Conservation (phyloP, 2,329 filamentous ascomycete genomes). For the Diaporthe sp. region DNA sequence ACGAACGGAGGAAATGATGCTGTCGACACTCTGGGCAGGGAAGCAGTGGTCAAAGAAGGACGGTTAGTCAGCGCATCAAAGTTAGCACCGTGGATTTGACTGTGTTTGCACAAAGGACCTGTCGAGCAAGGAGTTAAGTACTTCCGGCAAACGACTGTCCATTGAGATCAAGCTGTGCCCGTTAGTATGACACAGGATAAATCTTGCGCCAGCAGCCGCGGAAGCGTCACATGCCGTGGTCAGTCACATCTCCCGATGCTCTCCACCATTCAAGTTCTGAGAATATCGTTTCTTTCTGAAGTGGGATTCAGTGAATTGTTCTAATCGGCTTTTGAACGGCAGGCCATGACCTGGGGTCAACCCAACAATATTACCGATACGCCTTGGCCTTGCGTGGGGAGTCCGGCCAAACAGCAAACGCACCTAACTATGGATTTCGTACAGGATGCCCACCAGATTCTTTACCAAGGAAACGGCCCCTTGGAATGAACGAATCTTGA, state of each 20-base stretch:
- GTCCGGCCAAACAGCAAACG: neutral
- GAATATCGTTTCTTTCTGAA: no score
- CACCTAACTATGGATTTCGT: neutral
- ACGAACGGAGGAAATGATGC: no score
- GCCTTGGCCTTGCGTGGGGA: no score
- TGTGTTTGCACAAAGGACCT: neutral
- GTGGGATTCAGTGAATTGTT: no score
- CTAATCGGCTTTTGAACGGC: no score
- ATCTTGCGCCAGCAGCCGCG: neutral
- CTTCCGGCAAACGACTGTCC: neutral
- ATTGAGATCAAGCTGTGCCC: neutral
- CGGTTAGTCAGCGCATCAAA: no score
- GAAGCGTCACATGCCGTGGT: neutral
- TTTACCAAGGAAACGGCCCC: neutral
- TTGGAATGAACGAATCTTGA: neutral
- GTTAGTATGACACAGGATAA: neutral
- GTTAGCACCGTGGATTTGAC: no score
- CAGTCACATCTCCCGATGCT: neutral
- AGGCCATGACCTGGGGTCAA: no score
- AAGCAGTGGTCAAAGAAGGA: no score
- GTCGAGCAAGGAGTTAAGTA: neutral
- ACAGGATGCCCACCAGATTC: neutral
- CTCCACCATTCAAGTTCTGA: neutral
- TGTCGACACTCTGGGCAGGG: no score
- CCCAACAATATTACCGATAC: no score